These are phyloP conservation scores for Stephanodiscus minutulus DNA, from an alignment of 108 stramenopile species.

Conservation along the genomic window DNA sequence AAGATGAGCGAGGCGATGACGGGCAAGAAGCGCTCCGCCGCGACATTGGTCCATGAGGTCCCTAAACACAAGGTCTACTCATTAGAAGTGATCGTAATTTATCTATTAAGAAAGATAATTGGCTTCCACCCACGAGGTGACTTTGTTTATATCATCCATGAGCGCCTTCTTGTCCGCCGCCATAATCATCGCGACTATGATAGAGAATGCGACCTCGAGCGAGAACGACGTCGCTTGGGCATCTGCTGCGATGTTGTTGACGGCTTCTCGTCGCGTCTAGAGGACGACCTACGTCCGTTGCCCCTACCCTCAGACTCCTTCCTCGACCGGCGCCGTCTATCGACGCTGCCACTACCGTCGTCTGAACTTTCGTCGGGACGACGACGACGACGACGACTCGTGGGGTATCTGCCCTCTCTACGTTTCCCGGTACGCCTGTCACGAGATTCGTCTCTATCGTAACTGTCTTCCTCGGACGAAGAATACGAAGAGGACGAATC, in stretches of 20 bases:
- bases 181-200: constrained; percentile 6
- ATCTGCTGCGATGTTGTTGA: constrained; percentile 5
- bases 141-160: no score
- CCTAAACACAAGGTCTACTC: no score
- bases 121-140: no score
- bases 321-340: constrained; percentile 2
- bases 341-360: neutral
- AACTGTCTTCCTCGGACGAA: constrained; percentile 4
- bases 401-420: neutral
- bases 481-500: constrained; percentile 17
- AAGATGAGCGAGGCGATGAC: no score
- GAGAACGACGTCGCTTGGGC: constrained; percentile 2
- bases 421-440: constrained; percentile 1
- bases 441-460: neutral
- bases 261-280: constrained; percentile 10
- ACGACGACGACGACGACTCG: neutral
- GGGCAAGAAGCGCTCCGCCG: no score
- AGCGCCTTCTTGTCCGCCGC: no score
- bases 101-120: no score
- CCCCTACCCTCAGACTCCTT: constrained; percentile 9
- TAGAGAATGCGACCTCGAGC: constrained; percentile 12
- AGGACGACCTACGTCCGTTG: constrained; percentile 6
- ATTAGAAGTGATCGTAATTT: no score
- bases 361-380: neutral
- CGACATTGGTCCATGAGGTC: no score